Conservation (phyloP, 257 asterid species). For the Nicotiana benthamiana region DNA sequence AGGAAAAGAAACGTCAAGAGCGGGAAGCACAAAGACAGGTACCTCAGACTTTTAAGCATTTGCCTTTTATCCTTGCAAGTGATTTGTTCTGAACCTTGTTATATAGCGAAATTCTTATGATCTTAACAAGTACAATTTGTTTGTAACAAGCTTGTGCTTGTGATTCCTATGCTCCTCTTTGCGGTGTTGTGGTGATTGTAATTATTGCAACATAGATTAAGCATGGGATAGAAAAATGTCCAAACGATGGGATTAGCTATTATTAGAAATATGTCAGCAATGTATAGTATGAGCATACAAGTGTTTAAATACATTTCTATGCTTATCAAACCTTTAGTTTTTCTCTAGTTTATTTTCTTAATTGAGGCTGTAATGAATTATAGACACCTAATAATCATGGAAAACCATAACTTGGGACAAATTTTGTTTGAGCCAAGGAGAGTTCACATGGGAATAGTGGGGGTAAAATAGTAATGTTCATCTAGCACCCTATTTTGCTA, state of each 20-base stretch:
- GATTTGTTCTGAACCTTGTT: not conserved
- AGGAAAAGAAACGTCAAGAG: constrained; percentile 87
- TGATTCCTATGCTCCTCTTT: not conserved
- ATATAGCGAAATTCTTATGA: not conserved
- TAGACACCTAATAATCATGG: not conserved
- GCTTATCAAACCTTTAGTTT: not conserved
- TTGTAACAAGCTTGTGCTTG: not conserved
- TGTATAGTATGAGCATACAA: not conserved
- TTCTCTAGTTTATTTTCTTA: not conserved
- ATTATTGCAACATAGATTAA: not conserved
- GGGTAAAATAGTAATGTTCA: not conserved
- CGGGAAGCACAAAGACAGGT: constrained; percentile 94
- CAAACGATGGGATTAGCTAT: not conserved
- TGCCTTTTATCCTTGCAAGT: not conserved
- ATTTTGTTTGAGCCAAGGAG: not conserved
- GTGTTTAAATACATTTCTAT: not conserved
- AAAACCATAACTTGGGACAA: not conserved
- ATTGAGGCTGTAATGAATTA: constrained; percentile 54
- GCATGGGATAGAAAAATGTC: not conserved
- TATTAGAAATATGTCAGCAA: not conserved
- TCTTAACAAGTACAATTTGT: not conserved
- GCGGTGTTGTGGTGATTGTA: not conserved
- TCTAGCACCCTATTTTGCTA: not conserved
- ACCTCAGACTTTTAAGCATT: not conserved
- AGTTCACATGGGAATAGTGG: too few species aligned